Percentiles rank a stretch among this genome's conserved stretches.
phyloP scores from a whole-genome alignment of 352 stramenopile genomes.

The Pelagophyceae sp. region DNA sequence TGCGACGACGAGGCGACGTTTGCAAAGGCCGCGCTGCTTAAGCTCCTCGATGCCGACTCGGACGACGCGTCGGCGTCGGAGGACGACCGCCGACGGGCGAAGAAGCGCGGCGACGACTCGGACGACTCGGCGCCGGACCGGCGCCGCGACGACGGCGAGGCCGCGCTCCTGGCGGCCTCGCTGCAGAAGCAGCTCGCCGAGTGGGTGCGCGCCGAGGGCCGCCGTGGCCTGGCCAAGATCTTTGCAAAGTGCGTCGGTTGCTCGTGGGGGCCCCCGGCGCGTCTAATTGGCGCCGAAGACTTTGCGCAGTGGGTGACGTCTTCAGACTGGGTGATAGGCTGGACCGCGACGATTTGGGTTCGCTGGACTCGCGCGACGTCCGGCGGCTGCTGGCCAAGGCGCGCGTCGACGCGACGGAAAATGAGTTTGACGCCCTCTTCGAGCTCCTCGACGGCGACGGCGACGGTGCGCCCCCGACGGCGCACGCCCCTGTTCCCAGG shows the following conservation, averaged over 20 bases:
- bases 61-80: neutral
- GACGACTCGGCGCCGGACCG: neutral
- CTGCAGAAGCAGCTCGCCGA: neutral
- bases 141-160: neutral
- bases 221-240: neutral
- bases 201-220: neutral
- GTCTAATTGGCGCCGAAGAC: too few relatives aligned
- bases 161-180: neutral
- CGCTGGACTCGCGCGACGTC: neutral
- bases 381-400: neutral
- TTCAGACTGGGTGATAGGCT: too few relatives aligned
- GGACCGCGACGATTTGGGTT: neutral
- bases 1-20: neutral
- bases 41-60: neutral
- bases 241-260: neutral
- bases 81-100: neutral
- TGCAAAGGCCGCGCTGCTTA: too few relatives aligned
- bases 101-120: neutral
- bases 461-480: too few relatives aligned
- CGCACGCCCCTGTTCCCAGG: too few relatives aligned
- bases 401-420: neutral
- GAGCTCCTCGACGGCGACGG: slow-evolving; percentile 1
- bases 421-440: neutral
- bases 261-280: neutral
- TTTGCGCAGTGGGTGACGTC: too few relatives aligned